phyloP scores from a whole-genome alignment of 1,284 basidiomycete species.

The Trichosporon asahii region DNA sequence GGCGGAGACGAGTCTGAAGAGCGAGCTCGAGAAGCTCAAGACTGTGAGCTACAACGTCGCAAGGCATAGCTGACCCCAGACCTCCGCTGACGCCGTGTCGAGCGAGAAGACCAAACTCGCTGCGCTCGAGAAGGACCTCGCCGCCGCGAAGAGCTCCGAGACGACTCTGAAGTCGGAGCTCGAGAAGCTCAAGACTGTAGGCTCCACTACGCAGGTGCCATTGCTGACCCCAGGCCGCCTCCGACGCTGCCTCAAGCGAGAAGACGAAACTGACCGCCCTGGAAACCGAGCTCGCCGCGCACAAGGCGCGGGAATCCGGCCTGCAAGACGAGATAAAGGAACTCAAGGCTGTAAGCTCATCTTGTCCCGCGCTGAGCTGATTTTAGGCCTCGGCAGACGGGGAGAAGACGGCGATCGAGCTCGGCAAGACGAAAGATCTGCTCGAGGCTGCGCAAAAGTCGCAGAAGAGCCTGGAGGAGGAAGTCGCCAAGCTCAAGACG shows the following conservation, averaged over 20 bases:
- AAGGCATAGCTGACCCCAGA: neutral
- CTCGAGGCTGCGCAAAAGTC: constrained; percentile 12
- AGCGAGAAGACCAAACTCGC: no score
- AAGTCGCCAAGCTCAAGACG: constrained; percentile 1
- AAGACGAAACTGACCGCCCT: no score
- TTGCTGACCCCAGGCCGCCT: no score
- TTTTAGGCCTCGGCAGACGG: constrained; percentile 24
- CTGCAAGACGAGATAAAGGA: neutral
- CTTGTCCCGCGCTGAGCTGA: constrained; percentile 24
- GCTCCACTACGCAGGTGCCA: no score
- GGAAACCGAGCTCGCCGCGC: no score
- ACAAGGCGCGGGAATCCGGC: constrained; percentile 23
- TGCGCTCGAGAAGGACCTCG: no score
- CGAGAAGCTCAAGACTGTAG: constrained; percentile 27
- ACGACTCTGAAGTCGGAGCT: no score
- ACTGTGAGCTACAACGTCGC: neutral
- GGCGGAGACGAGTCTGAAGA: neutral
- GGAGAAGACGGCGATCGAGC: constrained; percentile 21
- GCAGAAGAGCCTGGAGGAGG: neutral
- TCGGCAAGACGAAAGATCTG: constrained; percentile 18
- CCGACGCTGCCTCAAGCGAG: neutral
- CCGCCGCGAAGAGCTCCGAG: constrained; percentile 3
- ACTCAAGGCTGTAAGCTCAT: constrained; percentile 27
- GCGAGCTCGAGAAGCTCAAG: neutral
- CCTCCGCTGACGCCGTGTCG: neutral